Conservation (phyloP, 345 rosid species). For the Brassica carinata region DNA sequence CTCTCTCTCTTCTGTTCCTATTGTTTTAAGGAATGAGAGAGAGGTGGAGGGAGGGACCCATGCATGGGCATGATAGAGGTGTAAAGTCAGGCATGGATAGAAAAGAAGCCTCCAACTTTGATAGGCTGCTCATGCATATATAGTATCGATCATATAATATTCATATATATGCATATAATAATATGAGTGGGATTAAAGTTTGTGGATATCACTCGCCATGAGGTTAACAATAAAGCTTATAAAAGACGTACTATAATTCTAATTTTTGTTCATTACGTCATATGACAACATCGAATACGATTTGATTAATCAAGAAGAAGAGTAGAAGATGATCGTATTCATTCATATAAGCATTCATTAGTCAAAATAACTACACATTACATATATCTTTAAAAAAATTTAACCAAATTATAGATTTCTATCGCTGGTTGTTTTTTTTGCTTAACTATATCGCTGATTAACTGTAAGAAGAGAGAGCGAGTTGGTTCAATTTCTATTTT, state of each 20-base stretch:
- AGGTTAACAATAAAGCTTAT: conserved; percentile 18
- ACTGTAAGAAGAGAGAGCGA: no score
- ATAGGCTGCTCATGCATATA: conserved; percentile 44
- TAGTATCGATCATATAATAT: conserved; percentile 24
- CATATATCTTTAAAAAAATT: background rate
- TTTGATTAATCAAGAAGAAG: conserved; percentile 5
- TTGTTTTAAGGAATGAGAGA: background rate
- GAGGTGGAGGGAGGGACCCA: conserved; percentile 45
- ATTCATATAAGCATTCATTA: no score
- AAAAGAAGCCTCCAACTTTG: conserved; percentile 39
- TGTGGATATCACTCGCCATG: conserved; percentile 37
- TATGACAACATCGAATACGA: conserved; percentile 29
- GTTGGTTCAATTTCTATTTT: no score
- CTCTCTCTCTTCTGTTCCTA: background rate
- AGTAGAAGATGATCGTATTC: background rate
- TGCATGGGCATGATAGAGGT: conserved; percentile 44
- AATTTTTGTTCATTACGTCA: conserved; percentile 23
- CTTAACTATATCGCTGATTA: background rate
- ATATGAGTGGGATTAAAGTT: conserved; percentile 41
- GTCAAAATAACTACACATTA: background rate
- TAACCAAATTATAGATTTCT: background rate
- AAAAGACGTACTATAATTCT: conserved; percentile 5
- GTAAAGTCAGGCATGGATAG: conserved; percentile 43
- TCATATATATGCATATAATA: background rate
- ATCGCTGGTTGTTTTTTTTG: background rate